Percentiles rank a stretch among this genome's conserved stretches.
Evolutionary conservation across 2,329 filamentous ascomycete species (phyloP).

Genomic region (Aspergillus sp.): DNA sequence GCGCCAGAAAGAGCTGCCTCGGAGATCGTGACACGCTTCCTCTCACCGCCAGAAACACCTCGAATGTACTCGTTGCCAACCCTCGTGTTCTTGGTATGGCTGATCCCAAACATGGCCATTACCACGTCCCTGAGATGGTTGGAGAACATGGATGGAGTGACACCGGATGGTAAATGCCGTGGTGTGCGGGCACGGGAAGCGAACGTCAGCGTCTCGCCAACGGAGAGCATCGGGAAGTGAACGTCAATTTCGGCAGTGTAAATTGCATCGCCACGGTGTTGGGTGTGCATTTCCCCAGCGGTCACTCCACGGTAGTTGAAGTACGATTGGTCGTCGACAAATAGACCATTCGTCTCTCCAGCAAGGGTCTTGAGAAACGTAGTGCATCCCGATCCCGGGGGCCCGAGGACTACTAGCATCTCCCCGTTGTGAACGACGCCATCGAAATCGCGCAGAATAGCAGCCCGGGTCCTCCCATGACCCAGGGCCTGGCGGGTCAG

Average conservation of each 20-base stretch:
- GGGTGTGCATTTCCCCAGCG: slow-evolving; percentile 75
- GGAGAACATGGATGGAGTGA: neutral
- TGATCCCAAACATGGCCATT: too few relatives aligned
- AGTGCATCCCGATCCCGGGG: slow-evolving; percentile 54
- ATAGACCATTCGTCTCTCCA: slow-evolving; percentile 74
- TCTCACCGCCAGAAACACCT: too few relatives aligned
- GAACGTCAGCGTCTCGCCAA: slow-evolving; percentile 73
- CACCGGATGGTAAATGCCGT: neutral
- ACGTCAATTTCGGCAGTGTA: neutral
- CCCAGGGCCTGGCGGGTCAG: too few relatives aligned
- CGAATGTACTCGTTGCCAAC: too few relatives aligned
- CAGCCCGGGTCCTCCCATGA: too few relatives aligned
- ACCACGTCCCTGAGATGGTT: too few relatives aligned
- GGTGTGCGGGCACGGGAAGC: slow-evolving; percentile 62
- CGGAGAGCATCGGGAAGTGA: slow-evolving; percentile 61
- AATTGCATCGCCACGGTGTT: neutral
- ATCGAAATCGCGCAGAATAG: slow-evolving; percentile 51
- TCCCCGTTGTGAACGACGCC: slow-evolving; percentile 52
- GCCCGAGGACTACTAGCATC: slow-evolving; percentile 49
- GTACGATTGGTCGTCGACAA: slow-evolving; percentile 62
- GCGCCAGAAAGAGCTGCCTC: too few relatives aligned
- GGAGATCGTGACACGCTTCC: too few relatives aligned
- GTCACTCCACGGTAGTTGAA: slow-evolving; percentile 67
- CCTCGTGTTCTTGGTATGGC: too few relatives aligned
- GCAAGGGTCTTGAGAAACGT: slow-evolving; percentile 78